These are phyloP conservation scores for Tuber microsphaerosporum DNA, from an alignment of 495 filamentous ascomycete species.

Conservation along the genomic window DNA sequence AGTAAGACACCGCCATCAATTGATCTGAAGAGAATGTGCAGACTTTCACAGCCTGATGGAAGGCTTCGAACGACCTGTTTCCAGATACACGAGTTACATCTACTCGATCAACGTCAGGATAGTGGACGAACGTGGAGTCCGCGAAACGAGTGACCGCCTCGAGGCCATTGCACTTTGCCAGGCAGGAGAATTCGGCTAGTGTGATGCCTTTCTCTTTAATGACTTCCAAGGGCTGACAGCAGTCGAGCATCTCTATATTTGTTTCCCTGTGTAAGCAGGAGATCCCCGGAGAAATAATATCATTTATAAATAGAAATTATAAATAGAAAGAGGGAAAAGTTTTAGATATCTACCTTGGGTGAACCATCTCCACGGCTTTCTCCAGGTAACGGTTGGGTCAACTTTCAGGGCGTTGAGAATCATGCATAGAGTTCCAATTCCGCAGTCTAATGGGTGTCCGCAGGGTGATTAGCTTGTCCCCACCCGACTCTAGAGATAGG, in stretches of 20 bases:
- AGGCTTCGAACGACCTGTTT: conserved; percentile 33
- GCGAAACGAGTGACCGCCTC: conserved; percentile 38
- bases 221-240: conserved; percentile 37
- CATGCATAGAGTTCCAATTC: conserved; percentile 40
- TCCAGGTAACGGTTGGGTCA: conserved; percentile 38
- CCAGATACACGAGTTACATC: conserved; percentile 5
- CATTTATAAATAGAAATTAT: background rate
- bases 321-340: background rate
- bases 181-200: conserved; percentile 38
- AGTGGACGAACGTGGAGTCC: conserved; percentile 30
- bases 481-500: background rate
- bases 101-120: background rate
- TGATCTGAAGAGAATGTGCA: conserved; percentile 26
- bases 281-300: background rate
- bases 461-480: background rate
- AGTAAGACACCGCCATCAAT: conserved; percentile 38
- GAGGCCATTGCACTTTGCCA: conserved; percentile 39
- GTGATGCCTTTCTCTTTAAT: conserved; percentile 37
- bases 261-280: conserved; percentile 3
- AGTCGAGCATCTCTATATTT: conserved; percentile 39
- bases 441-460: conserved; percentile 30
- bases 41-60: conserved; percentile 30
- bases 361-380: conserved; percentile 40
- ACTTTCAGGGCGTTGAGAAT: conserved; percentile 40
- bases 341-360: conserved; percentile 21